Conservation (phyloP, 1,284 basidiomycete genomes). For the Sphaerobolus stellatus region DNA sequence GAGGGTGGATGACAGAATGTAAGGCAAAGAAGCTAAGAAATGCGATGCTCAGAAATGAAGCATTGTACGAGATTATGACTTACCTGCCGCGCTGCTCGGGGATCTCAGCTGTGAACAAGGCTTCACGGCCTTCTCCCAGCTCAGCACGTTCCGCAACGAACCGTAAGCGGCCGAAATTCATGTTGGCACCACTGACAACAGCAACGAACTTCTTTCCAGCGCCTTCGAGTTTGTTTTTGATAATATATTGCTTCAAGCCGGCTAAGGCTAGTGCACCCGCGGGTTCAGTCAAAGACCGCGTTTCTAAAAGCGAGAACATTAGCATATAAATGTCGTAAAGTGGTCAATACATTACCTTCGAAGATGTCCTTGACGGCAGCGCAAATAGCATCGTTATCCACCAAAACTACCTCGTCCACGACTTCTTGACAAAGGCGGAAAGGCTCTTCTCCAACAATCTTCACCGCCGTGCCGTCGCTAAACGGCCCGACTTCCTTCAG, state of each 20-base stretch:
- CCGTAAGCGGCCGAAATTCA: slow-evolving; percentile 96
- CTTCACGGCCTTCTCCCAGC: slow-evolving; percentile 93
- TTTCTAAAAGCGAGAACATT: slow-evolving; percentile 55
- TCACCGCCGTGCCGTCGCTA: slow-evolving; percentile 98
- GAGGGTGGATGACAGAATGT: slow-evolving; percentile 85
- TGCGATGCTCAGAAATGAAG: slow-evolving; percentile 11
- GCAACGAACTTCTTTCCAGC: slow-evolving; percentile 88
- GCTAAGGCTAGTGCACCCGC: slow-evolving; percentile 95
- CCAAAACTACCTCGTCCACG: slow-evolving; percentile 84
- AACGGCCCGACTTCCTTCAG: slow-evolving; percentile 94
- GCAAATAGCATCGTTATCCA: slow-evolving; percentile 95
- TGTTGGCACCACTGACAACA: slow-evolving; percentile 94
- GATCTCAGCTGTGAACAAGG: slow-evolving; percentile 88
- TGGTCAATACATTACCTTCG: slow-evolving; percentile 61
- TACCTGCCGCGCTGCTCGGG: slow-evolving; percentile 90
- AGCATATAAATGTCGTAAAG: background rate
- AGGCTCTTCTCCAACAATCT: slow-evolving; percentile 92
- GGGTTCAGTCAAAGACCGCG: slow-evolving; percentile 92
- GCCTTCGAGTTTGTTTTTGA: slow-evolving; percentile 77
- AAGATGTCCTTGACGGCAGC: slow-evolving; percentile 99
- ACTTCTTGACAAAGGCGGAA: slow-evolving; percentile 89
- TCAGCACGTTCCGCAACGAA: slow-evolving; percentile 99
- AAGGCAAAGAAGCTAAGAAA: slow-evolving; percentile 80
- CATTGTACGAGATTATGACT: slow-evolving; percentile 26
- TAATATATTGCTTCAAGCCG: slow-evolving; percentile 87